These are phyloP conservation scores for Mortierella sp. DNA, from an alignment of 371 early-diverging fungal species.

Conservation along the genomic window DNA sequence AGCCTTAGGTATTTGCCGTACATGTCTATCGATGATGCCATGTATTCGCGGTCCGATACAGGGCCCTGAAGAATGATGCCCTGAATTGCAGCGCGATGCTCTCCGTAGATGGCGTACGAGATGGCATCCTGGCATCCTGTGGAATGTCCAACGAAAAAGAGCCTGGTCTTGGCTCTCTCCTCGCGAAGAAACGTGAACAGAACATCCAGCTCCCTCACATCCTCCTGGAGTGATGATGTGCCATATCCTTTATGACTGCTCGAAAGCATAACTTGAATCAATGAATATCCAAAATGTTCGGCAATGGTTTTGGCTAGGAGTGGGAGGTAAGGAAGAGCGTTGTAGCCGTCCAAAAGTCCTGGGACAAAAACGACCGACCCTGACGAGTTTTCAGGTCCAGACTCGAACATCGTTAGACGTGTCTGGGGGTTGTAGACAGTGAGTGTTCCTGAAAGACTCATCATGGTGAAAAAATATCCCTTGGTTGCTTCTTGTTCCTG, in stretches of 20 bases:
- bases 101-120: slow-evolving; percentile 57
- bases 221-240: slow-evolving; percentile 54
- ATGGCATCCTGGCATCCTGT: slow-evolving; percentile 66
- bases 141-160: slow-evolving; percentile 65
- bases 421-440: slow-evolving; percentile 44
- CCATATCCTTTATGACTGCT: slow-evolving; percentile 65
- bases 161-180: slow-evolving; percentile 51
- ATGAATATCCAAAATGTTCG: slow-evolving; percentile 51
- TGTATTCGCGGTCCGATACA: slow-evolving; percentile 63
- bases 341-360: slow-evolving; percentile 62
- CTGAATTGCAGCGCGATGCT: slow-evolving; percentile 38
- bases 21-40: slow-evolving; percentile 31
- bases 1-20: slow-evolving; percentile 43
- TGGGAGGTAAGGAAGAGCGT: slow-evolving; percentile 59
- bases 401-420: slow-evolving; percentile 61
- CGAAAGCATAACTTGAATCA: slow-evolving; percentile 61
- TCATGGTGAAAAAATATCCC: slow-evolving; percentile 15
- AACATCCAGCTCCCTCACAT: slow-evolving; percentile 56
- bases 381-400: slow-evolving; percentile 46
- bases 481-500: not conserved
- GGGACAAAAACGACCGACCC: slow-evolving; percentile 60
- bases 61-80: slow-evolving; percentile 66
- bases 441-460: slow-evolving; percentile 37
- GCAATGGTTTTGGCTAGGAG: slow-evolving; percentile 43
- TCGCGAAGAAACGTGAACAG: slow-evolving; percentile 53